Evolutionary conservation across 1,284 basidiomycete species (phyloP).

Genomic region (Cryptococcus sp.): DNA sequence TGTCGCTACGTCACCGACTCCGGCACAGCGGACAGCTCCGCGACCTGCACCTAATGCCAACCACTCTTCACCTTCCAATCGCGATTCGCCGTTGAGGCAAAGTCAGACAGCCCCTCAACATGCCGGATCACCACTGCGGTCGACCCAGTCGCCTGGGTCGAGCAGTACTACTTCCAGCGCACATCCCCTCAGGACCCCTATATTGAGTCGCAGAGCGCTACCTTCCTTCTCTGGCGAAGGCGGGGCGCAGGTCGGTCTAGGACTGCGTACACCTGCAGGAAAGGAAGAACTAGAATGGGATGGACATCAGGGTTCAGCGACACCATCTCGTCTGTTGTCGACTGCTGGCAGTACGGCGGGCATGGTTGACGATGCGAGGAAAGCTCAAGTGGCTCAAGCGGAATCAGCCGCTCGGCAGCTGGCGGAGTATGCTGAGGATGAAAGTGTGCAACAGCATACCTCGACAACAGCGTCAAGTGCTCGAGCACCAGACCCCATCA

Average conservation of each 20-base stretch:
- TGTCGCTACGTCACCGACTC: constrained; percentile 3
- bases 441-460: background rate
- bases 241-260: background rate
- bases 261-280: background rate
- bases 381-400: constrained; percentile 81
- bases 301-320: too few relatives aligned
- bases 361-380: constrained; percentile 68
- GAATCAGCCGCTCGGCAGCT: constrained; percentile 81
- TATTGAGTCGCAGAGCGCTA: background rate
- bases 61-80: constrained; percentile 7
- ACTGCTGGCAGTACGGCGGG: background rate
- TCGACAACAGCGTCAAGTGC: background rate
- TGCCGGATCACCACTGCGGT: constrained; percentile 6
- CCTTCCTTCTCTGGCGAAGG: background rate
- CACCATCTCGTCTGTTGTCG: too few relatives aligned
- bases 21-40: constrained; percentile 1
- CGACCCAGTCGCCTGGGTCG: constrained; percentile 21
- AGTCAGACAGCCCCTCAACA: constrained; percentile 13
- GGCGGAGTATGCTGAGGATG: constrained; percentile 52
- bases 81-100: constrained; percentile 28
- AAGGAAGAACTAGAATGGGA: too few relatives aligned
- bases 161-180: constrained; percentile 18
- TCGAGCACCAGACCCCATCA: background rate
- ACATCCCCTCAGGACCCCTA: background rate
- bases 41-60: background rate